These are phyloP conservation scores for Spathaspora gorwiae DNA, from an alignment of 805 yeast species.

Conservation along the genomic window DNA sequence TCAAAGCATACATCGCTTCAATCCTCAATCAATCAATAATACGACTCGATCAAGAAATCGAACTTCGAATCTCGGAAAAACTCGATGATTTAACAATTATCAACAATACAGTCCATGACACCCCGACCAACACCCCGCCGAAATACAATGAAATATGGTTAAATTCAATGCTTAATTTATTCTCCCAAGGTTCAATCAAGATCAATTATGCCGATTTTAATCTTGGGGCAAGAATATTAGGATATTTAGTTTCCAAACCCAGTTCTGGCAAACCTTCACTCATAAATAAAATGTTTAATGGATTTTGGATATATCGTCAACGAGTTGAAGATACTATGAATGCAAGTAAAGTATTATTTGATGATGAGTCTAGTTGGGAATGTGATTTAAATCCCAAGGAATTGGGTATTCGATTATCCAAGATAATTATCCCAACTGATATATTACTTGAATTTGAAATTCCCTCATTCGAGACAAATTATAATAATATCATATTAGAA, in stretches of 20 bases:
- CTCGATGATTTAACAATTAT: constrained; percentile 11
- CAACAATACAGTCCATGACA: constrained; percentile 5
- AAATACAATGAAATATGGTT: background rate
- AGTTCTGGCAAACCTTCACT: constrained; percentile 15
- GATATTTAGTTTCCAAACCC: constrained; percentile 29
- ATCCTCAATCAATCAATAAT: background rate
- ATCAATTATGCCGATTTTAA: constrained; percentile 38
- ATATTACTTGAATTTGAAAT: constrained; percentile 15
- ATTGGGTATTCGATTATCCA: constrained; percentile 31
- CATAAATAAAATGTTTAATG: constrained; percentile 25
- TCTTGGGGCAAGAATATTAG: constrained; percentile 35
- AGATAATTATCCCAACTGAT: constrained; percentile 32
- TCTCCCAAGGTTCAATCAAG: constrained; percentile 30
- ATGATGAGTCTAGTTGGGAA: constrained; percentile 31
- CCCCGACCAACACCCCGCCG: constrained; percentile 9
- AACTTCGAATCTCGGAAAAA: constrained; percentile 1
- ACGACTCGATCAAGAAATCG: constrained; percentile 1
- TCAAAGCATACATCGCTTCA: background rate
- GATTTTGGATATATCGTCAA: constrained; percentile 37
- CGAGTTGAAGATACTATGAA: constrained; percentile 23
- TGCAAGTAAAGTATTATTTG: constrained; percentile 34
- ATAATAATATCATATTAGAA: background rate
- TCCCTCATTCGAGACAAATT: background rate
- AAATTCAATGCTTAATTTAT: constrained; percentile 8
- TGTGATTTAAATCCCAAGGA: constrained; percentile 23